Conservation (phyloP, 768 basidiomycete genomes). For the Inosperma sp. region DNA sequence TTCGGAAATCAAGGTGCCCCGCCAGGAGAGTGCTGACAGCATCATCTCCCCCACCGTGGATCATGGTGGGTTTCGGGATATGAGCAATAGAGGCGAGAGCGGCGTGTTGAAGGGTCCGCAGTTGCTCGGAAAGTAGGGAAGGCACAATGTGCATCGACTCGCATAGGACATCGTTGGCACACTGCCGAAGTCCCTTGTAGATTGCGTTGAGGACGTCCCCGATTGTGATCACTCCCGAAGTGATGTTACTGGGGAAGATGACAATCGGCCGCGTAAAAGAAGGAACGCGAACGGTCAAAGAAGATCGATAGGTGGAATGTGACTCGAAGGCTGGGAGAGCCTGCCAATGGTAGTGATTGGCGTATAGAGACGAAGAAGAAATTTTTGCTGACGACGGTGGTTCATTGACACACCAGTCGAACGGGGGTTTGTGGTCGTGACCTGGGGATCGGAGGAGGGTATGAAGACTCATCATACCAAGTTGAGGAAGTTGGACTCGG, state of each 20-base stretch:
- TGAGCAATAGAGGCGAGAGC: too few species aligned
- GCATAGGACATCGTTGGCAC: conserved; percentile 10
- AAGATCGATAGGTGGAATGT: not conserved
- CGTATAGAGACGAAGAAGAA: conserved; percentile 1
- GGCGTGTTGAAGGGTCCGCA: too few species aligned
- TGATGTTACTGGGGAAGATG: conserved; percentile 9
- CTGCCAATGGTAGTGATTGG: conserved; percentile 17
- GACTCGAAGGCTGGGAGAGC: conserved; percentile 13
- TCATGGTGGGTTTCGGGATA: too few species aligned
- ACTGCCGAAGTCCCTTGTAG: conserved; percentile 12
- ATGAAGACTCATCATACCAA: conserved; percentile 11
- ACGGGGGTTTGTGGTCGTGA: not conserved
- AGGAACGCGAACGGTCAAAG: conserved; percentile 14
- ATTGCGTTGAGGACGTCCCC: conserved; percentile 17
- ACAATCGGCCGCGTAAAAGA: conserved; percentile 15
- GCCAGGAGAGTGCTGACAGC: too few species aligned
- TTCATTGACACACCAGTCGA: conserved; percentile 8
- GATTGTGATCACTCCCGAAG: conserved; percentile 15
- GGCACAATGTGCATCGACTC: conserved; percentile 7
- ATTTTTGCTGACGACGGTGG: conserved; percentile 5
- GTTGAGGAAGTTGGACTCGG: conserved; percentile 16
- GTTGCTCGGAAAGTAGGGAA: conserved; percentile 5
- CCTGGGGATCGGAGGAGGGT: conserved; percentile 8
- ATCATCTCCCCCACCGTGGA: too few species aligned
- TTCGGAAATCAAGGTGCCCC: too few species aligned